phyloP scores from a whole-genome alignment of 2,329 filamentous ascomycete species.

The Scedosporium minutisporum region DNA sequence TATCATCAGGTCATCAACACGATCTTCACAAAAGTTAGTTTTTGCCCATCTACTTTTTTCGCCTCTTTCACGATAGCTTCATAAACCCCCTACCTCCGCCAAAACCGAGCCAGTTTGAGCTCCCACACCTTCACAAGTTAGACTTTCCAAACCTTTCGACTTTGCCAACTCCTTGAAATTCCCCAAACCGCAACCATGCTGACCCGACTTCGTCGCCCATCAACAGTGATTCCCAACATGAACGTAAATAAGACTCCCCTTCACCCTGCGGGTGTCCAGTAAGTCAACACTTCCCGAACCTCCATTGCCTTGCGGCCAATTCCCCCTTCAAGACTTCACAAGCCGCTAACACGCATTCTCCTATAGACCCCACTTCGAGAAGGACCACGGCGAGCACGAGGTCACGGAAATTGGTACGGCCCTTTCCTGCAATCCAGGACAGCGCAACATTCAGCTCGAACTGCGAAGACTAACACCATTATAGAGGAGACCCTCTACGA shows the following conservation, averaged over 20 bases:
- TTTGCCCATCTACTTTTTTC: conserved; percentile 5
- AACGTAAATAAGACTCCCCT: conserved; percentile 85
- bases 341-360: neutral
- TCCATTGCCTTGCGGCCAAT: conserved; percentile 4
- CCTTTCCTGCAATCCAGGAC: conserved; percentile 5
- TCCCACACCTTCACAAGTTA: neutral
- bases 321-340: neutral
- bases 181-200: conserved; percentile 9
- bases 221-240: conserved; percentile 38
- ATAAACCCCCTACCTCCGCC: neutral
- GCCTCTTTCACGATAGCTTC: conserved; percentile 8
- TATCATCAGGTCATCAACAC: conserved; percentile 20
- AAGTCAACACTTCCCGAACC: conserved; percentile 32
- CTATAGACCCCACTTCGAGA: conserved; percentile 22
- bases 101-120: neutral
- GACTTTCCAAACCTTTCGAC: conserved; percentile 1
- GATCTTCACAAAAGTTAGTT: conserved; percentile 33
- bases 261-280: conserved; percentile 85
- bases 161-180: neutral
- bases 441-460: neutral
- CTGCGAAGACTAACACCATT: conserved; percentile 13
- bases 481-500: conserved; percentile 89
- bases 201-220: conserved; percentile 10
- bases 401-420: conserved; percentile 78
- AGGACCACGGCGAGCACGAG: conserved; percentile 57